Conservation (phyloP, 352 stramenopile genomes). For the Phytophthora ohioensis region DNA sequence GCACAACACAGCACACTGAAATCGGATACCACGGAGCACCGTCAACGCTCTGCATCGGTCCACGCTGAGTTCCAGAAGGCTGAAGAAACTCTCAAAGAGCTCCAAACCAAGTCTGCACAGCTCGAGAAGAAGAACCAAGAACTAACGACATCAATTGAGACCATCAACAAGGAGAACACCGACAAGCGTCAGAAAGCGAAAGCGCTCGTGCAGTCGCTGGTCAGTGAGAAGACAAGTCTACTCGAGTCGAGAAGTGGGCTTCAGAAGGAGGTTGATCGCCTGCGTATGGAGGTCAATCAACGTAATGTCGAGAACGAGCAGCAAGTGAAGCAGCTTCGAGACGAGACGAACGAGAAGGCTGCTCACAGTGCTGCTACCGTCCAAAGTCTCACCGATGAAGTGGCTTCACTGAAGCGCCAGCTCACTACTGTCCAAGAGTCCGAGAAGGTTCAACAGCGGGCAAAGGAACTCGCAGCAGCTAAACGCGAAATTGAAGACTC, state of each 20-base stretch:
- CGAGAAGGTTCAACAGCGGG: conserved; percentile 74
- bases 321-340: conserved; percentile 64
- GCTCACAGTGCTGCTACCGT: conserved; percentile 49
- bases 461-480: conserved; percentile 66
- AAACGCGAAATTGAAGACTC: conserved; percentile 83
- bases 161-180: conserved; percentile 60
- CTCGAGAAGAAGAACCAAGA: conserved; percentile 73
- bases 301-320: conserved; percentile 79
- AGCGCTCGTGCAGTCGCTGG: conserved; percentile 66
- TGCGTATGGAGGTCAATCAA: conserved; percentile 82
- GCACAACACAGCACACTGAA: conserved; percentile 50
- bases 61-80: conserved; percentile 57
- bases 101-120: conserved; percentile 48
- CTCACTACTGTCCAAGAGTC: conserved; percentile 73
- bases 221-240: conserved; percentile 69
- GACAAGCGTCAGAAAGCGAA: conserved; percentile 83
- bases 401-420: conserved; percentile 64
- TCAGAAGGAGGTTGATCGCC: conserved; percentile 73
- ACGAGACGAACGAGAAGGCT: conserved; percentile 64
- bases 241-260: conserved; percentile 55
- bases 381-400: conserved; percentile 68
- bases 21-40: conserved; percentile 51
- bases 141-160: conserved; percentile 47
- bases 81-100: conserved; percentile 42
- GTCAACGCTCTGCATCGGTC: conserved; percentile 55